phyloP scores from a whole-genome alignment of 768 basidiomycete genomes.

The Boletus reticuloceps region DNA sequence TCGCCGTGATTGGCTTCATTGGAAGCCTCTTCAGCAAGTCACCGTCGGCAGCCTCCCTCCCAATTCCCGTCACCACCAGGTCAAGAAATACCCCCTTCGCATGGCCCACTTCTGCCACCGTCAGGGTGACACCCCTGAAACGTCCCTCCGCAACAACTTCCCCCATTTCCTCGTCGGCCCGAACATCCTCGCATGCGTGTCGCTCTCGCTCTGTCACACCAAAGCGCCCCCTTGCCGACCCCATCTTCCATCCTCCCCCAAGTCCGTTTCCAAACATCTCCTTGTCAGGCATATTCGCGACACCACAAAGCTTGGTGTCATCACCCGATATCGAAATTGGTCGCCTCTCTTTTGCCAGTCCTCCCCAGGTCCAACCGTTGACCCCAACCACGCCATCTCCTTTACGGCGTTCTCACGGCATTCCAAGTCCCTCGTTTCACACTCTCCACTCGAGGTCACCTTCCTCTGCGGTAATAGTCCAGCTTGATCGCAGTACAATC shows the following conservation, averaged over 20 bases:
- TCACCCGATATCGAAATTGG: background rate
- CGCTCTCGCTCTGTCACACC: constrained; percentile 6
- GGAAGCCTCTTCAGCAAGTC: constrained; percentile 11
- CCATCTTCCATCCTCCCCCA: constrained; percentile 13
- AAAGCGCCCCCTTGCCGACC: background rate
- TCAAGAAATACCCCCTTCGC: background rate
- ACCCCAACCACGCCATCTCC: background rate
- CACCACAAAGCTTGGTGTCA: background rate
- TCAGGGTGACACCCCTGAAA: constrained; percentile 12
- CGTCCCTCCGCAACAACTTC: constrained; percentile 3
- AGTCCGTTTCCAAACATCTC: constrained; percentile 20
- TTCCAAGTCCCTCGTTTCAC: constrained; percentile 1
- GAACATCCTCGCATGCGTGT: background rate
- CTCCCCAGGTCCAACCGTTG: too few species aligned
- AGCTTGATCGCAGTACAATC: constrained; percentile 22
- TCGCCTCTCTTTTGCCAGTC: background rate
- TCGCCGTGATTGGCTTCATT: constrained; percentile 7
- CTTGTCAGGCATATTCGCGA: constrained; percentile 17
- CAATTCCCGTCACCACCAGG: constrained; percentile 17
- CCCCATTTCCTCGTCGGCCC: constrained; percentile 6
- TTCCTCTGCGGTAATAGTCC: constrained; percentile 13
- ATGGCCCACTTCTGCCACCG: background rate
- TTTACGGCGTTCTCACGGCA: background rate
- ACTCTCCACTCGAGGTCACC: constrained; percentile 6
- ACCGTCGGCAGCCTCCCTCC: constrained; percentile 8